Evolutionary conservation across 2,329 filamentous ascomycete species (phyloP), one percentile per base, ranked within the genome.

Genomic region (Colletotrichum abscissum): DNA sequence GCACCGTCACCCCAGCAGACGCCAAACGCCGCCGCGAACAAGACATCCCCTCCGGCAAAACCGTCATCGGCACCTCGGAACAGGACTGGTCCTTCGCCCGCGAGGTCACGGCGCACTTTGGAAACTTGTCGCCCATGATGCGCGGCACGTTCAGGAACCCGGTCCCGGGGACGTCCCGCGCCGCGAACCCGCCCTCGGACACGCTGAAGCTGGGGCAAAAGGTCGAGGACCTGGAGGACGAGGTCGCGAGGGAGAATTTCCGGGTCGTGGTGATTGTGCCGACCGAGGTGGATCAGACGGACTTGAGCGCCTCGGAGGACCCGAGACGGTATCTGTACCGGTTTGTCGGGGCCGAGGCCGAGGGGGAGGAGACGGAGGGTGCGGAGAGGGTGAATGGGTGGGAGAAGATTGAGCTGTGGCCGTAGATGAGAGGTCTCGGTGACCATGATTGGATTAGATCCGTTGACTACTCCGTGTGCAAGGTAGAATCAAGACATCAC

Each of bases 31-130:
- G 49, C n/a, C 35, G 69, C 82, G 84, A 73, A 78, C 28, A 30
- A 30, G 57, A 30, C 12, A 33, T 46, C 9, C 65, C 63, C 4
- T 54, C 49, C 7, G 68, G 58, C 30, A 30, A 66, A 8, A 24
- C 58, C 38, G 58, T 55, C 14, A 42, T 42, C 38, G 38, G 38
- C 38, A 70, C 67, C 12, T 42, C 74, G 19, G 74, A 79, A 1
- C 84, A 83, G 14, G 82, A 85, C 1, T 98, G 95, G 94, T 93
- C 89, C 76, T 98, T 95, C 92, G 84, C 85, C 59, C 92, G 87
- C 75, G 95, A 98, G 83, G 82, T 98, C 49, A 95, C 94, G 63
- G 94, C 90, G 62, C 94, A 97, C 81, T 98, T 98, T 88, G 96
- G 95, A 24, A 98, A 98, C 81, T 84, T 97, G 77, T 92, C 90